Evolutionary conservation across 192 early-diverging fungal genomes (phyloP), one percentile per base, ranked within the genome.

Genomic region (Phlyctochytrium planicorne): DNA sequence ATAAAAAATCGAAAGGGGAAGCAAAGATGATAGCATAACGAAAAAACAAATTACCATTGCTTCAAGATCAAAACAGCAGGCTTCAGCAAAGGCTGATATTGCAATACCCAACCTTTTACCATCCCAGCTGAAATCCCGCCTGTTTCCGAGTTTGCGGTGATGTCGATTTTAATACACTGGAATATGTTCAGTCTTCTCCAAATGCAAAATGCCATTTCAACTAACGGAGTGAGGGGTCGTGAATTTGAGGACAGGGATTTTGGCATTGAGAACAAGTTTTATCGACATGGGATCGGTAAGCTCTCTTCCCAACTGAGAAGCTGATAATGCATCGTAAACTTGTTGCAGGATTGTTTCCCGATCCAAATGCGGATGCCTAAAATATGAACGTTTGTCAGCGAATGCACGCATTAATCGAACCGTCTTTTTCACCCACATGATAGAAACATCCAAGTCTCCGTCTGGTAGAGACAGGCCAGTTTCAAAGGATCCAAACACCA

Each of bases 381-480:
- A n/a, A n/a, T n/a, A n/a, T n/a, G n/a, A n/a, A n/a, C n/a, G n/a
- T n/a, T n/a, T n/a, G n/a, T n/a, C n/a, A n/a, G n/a, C n/a, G n/a
- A n/a, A n/a, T n/a, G n/a, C n/a, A n/a, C n/a, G n/a, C n/a, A n/a
- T n/a, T n/a, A n/a, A n/a, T n/a, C n/a, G n/a, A n/a, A n/a, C n/a
- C n/a, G n/a, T n/a, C n/a, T n/a, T n/a, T n/a, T n/a, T n/a, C n/a
- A n/a, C n/a, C n/a, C n/a, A n/a, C 34, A 55, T 31, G 24, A 63
- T 25, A 25, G 53, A 32, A 12, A 63, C 12, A 50, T 63, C 62
- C 27, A 63, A 14, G 59, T 63, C 62, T 10, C 35, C 27, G n/a
- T 63, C 50, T 10, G 62, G 62, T 31, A 63, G 59, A 63, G n/a
- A 63, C 62, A 63, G 59, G 50, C 34, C 59, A 10, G 62, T 63